Evolutionary conservation across 164 flowering plant species (phyloP).

Genomic region (Magnolia sinica): DNA sequence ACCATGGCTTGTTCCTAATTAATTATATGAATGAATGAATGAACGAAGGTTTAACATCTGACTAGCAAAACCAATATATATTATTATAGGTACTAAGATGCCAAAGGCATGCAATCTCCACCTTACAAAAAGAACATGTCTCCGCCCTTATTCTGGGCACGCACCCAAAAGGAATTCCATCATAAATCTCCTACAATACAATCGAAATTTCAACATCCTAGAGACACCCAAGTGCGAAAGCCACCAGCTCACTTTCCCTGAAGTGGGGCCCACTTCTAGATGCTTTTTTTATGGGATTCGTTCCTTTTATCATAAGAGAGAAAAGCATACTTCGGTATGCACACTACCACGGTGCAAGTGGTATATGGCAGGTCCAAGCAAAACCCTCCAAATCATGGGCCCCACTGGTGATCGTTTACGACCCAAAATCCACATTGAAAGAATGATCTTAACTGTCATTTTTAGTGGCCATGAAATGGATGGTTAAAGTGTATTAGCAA

Average conservation of each 20-base stretch:
- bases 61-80: too few species aligned
- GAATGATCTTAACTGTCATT: background rate
- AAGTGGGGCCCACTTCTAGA: background rate
- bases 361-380: too few species aligned
- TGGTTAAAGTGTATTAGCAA: background rate
- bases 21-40: too few species aligned
- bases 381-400: background rate
- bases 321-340: too few species aligned
- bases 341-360: too few species aligned
- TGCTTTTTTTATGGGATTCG: too few species aligned
- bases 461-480: background rate
- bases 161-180: background rate
- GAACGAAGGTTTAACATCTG: too few species aligned
- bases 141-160: background rate
- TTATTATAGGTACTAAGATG: background rate
- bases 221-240: background rate
- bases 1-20: too few species aligned
- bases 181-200: background rate
- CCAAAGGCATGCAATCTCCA: background rate
- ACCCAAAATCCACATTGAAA: background rate
- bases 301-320: too few species aligned
- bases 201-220: background rate
- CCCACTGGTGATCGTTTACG: background rate
- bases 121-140: background rate
- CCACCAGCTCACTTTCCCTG: background rate